Evolutionary conservation across 352 stramenopile species (phyloP).

Genomic region (Pythium rishiriense): DNA sequence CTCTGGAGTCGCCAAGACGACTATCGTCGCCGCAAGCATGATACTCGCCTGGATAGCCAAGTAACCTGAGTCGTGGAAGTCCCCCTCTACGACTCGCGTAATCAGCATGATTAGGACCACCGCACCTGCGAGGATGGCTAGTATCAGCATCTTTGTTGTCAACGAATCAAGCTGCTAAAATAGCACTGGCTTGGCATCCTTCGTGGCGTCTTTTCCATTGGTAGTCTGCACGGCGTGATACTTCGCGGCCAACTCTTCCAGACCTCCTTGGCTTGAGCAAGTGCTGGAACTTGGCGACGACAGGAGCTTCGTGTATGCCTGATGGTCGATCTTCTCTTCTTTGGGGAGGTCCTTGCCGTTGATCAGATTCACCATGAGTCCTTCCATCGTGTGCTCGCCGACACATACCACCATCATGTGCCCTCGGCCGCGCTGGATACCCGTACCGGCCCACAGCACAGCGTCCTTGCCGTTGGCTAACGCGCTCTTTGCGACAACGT

Average conservation of each 20-base stretch:
- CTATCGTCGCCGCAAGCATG: background rate
- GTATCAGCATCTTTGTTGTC: background rate
- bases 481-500: constrained; percentile 27
- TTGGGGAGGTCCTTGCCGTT: background rate
- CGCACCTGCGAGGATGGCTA: background rate
- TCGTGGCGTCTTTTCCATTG: background rate
- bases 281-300: background rate
- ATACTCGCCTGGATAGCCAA: background rate
- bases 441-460: constrained; percentile 87
- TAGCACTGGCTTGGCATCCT: background rate
- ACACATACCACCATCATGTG: constrained; percentile 85
- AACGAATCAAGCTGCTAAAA: background rate
- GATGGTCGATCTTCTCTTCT: constrained; percentile 1
- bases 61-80: background rate
- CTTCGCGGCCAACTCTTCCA: background rate
- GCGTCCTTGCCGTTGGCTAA: constrained; percentile 12
- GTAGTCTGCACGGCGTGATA: background rate
- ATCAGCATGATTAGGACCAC: background rate
- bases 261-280: background rate
- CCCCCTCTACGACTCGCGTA: background rate
- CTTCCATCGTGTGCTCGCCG: constrained; percentile 51
- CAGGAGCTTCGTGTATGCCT: background rate
- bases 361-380: background rate
- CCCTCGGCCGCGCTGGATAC: constrained; percentile 68
- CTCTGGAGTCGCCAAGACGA: background rate